These are phyloP conservation scores for Coniochaeta sp. DNA, from an alignment of 2,329 filamentous ascomycete genomes.

Conservation along the genomic window DNA sequence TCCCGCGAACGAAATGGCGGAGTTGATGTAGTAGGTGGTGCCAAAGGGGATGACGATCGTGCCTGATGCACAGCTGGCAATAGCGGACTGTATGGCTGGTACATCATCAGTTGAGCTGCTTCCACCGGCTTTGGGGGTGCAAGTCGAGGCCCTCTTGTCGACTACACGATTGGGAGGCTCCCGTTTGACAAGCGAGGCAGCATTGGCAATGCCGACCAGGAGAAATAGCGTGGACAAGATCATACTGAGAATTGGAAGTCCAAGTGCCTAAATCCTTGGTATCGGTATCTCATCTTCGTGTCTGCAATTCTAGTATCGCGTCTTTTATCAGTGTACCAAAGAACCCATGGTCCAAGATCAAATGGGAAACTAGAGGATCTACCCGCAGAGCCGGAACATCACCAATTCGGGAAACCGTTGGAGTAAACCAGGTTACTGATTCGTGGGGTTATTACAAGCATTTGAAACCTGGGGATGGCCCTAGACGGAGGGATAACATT, in stretches of 20 bases:
- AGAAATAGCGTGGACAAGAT: not conserved
- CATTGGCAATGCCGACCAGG: not conserved
- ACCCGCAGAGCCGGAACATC: not conserved
- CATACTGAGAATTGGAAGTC: not conserved
- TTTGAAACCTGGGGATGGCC: too few relatives aligned
- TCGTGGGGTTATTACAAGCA: not conserved
- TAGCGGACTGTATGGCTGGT: constrained; percentile 33
- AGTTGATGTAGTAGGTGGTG: constrained; percentile 33
- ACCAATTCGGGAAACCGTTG: not conserved
- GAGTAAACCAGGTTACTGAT: not conserved
- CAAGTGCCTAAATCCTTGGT: too few relatives aligned
- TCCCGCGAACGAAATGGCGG: constrained; percentile 31
- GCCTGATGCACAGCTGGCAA: constrained; percentile 29
- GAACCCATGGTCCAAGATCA: too few relatives aligned
- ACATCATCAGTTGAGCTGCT: constrained; percentile 28
- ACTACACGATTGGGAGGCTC: not conserved
- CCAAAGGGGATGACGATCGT: constrained; percentile 34
- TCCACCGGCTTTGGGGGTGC: constrained; percentile 9
- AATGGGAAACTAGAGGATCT: too few relatives aligned
- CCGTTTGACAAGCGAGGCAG: not conserved
- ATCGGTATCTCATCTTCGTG: too few relatives aligned
- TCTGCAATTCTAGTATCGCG: too few relatives aligned
- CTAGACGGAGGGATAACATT: not conserved
- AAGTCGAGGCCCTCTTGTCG: constrained; percentile 5
- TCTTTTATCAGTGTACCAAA: too few relatives aligned